Base-by-base conservation (phyloP, 2,329 filamentous ascomycete genomes). In the Alternaria arbusti region DNA sequence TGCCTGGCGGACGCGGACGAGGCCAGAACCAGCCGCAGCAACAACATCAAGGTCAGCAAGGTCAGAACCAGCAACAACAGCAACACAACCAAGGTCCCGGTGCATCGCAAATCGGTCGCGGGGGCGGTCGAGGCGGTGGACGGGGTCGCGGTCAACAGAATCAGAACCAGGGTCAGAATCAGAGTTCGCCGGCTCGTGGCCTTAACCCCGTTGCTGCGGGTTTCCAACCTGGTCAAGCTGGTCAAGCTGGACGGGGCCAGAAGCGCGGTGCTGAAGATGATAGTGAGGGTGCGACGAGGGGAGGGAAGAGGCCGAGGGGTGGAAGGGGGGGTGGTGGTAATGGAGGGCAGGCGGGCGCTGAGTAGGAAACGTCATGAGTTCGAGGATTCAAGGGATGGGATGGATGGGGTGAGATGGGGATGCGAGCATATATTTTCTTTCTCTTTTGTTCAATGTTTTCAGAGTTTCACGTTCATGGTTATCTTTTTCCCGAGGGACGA, bases 121-220 rank as follows among this genome's bases (percentile, higher is more conserved):
- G 74, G 26, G 74, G 73, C 10, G 60, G 69, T 6, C 65, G 75
- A 40, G 72, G 77, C 17, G 69, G 68, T n/a, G 65, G 70, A 47
- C 65, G 74, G 9, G 65, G 71, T 9, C 63, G 67, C 10, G 61
- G 71, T 1, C 40, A 56, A 13, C 57, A 57, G 26, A 44, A 47
- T 20, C 66, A 69, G 20, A 69, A 67, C 5, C 68, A 67, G 20
- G 69, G 63, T 20, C 67, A 72, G 30, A 72, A 70, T 17, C 69
- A 65, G 54, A 54, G 51, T 3, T 73, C 69, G 13, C 72, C 74
- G 0, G 55, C 59, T 1, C 68, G 73, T 2, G 70, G 68, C 4
- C 67, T 82, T 64, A 82, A 80, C 46, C 74, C 79, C 1, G 71
- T 68, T 17, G 80, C 80, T 1, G 63, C 61, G 52, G 70, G 74